Conservation (phyloP, 1,284 basidiomycete genomes). For the Mycosarcoma mackinlayi region DNA sequence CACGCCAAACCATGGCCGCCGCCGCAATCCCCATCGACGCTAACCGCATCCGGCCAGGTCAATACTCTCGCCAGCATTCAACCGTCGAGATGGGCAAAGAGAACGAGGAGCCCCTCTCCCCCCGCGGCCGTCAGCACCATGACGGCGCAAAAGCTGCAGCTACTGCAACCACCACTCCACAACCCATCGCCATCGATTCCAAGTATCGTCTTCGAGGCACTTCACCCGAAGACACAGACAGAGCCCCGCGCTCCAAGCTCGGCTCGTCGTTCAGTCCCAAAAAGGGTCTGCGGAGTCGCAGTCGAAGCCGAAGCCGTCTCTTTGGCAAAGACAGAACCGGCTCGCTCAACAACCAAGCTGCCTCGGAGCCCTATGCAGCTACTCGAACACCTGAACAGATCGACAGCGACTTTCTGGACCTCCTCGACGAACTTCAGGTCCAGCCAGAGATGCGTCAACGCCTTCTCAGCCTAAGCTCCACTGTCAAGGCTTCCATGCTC, state of each 20-base stretch:
- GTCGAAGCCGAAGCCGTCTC: slow-evolving; percentile 35
- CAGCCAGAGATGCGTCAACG: slow-evolving; percentile 80
- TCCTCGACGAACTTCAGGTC: slow-evolving; percentile 72
- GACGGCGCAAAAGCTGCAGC: slow-evolving; percentile 7
- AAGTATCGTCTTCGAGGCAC: slow-evolving; percentile 48
- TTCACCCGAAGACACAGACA: slow-evolving; percentile 31
- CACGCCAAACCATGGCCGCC: slow-evolving; percentile 23
- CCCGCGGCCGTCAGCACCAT: slow-evolving; percentile 1
- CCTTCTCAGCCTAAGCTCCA: slow-evolving; percentile 79
- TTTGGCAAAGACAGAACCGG: slow-evolving; percentile 46
- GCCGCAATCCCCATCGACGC: slow-evolving; percentile 27
- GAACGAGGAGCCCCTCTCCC: slow-evolving; percentile 33
- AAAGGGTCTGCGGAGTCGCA: slow-evolving; percentile 32
- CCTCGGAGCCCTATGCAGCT: slow-evolving; percentile 7
- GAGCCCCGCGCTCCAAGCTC: slow-evolving; percentile 21
- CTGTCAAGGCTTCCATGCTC: slow-evolving; percentile 88
- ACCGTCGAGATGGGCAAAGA: slow-evolving; percentile 30
- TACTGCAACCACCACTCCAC: slow-evolving; percentile 1
- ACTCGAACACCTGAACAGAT: slow-evolving; percentile 44
- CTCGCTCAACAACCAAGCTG: slow-evolving; percentile 22
- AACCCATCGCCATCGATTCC: slow-evolving; percentile 33
- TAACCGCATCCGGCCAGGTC: slow-evolving; percentile 38
- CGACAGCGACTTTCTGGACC: slow-evolving; percentile 51
- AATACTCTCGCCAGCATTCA: slow-evolving; percentile 43
- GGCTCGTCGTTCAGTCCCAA: slow-evolving; percentile 43